Evolutionary conservation across 371 early-diverging fungal species (phyloP).

Genomic region (Coemansia sp.): DNA sequence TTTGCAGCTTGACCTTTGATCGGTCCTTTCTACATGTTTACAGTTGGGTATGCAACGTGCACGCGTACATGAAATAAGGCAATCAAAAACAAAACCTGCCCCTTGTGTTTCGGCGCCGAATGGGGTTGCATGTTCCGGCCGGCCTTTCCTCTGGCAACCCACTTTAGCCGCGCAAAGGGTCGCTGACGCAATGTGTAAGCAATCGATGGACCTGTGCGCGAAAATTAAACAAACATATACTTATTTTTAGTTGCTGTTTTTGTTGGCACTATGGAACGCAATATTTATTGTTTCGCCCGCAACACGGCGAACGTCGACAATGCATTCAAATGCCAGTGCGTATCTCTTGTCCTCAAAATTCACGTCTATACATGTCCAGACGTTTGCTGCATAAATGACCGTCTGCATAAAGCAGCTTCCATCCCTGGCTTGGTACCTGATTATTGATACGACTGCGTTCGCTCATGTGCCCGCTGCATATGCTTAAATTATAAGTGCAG

Average conservation of each 20-base stretch:
- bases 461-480: slow-evolving; percentile 21
- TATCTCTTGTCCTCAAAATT: not conserved
- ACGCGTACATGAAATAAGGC: slow-evolving; percentile 1
- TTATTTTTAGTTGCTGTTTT: not conserved
- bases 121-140: not conserved
- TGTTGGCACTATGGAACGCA: no score
- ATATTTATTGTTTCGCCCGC: slow-evolving; percentile 2
- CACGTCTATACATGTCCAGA: slow-evolving; percentile 1
- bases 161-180: slow-evolving; percentile 8
- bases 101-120: slow-evolving; percentile 3
- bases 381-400: slow-evolving; percentile 12
- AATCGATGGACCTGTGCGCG: slow-evolving; percentile 22
- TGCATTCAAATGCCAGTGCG: not conserved
- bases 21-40: slow-evolving; percentile 6
- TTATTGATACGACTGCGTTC: slow-evolving; percentile 11
- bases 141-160: not conserved
- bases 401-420: slow-evolving; percentile 4
- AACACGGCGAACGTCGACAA: not conserved
- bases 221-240: slow-evolving; percentile 5
- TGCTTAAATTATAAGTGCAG: slow-evolving; percentile 2
- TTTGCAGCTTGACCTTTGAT: not conserved
- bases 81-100: slow-evolving; percentile 8
- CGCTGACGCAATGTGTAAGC: slow-evolving; percentile 7
- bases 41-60: not conserved
- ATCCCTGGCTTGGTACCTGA: slow-evolving; percentile 5